These are phyloP conservation scores for Aegilops tauschii DNA, from an alignment of 176 grass and related monocot species.

Conservation along the genomic window DNA sequence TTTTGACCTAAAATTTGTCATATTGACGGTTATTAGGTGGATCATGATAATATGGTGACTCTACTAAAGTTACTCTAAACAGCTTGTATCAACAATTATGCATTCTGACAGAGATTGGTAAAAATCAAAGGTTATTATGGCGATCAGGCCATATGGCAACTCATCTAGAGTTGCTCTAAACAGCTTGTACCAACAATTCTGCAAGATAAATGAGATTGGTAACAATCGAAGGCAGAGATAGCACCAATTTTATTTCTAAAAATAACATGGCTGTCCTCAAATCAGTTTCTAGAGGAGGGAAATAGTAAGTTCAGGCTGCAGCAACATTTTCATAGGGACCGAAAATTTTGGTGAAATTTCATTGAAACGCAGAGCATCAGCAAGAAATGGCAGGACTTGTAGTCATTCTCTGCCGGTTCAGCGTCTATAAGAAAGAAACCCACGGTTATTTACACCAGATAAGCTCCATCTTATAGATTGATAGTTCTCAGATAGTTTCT, in stretches of 20 bases:
- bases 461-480: neutral
- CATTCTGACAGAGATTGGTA: neutral
- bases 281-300: neutral
- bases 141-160: too few species aligned
- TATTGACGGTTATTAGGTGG: too few species aligned
- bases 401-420: neutral
- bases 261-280: neutral
- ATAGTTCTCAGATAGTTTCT: slow-evolving; percentile 20
- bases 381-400: neutral
- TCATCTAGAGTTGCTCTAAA: neutral
- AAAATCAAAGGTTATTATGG: neutral
- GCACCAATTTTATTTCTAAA: neutral
- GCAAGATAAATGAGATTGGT: neutral
- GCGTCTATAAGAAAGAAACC: neutral
- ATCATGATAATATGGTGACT: too few species aligned
- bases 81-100: too few species aligned
- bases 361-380: neutral
- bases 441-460: slow-evolving; percentile 8
- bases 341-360: neutral
- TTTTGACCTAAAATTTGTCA: too few species aligned
- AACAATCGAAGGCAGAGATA: neutral
- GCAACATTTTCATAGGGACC: neutral
- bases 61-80: neutral
- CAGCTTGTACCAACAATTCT: neutral
- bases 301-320: neutral